phyloP scores from a whole-genome alignment of 148 eudicot genomes.

The Hydrangea macrophylla region DNA sequence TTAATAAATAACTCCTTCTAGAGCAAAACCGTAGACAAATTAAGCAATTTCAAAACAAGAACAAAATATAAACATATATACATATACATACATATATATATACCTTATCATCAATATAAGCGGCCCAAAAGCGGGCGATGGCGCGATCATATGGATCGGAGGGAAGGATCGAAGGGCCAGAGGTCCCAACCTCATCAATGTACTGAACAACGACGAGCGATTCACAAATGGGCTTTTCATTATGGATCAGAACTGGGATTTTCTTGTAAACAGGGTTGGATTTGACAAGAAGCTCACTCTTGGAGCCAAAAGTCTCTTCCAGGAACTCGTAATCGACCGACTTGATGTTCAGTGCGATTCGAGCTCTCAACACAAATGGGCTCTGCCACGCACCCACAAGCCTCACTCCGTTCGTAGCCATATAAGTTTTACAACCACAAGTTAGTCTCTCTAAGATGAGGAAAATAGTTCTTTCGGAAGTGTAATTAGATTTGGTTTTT shows the following conservation, averaged over 20 bases:
- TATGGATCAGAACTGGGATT: conserved; percentile 60
- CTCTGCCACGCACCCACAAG: conserved; percentile 24
- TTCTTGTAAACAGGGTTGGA: conserved; percentile 66
- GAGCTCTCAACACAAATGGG: conserved; percentile 22
- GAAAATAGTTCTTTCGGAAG: no score
- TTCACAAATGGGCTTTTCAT: conserved; percentile 48
- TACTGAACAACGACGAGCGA: conserved; percentile 61
- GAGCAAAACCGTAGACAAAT: no score
- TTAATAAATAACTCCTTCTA: no score
- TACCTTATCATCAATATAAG: conserved; percentile 56
- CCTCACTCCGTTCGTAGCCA: conserved; percentile 22
- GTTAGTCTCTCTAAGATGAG: no score
- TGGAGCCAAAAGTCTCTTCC: conserved; percentile 21
- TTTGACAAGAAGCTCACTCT: conserved; percentile 55
- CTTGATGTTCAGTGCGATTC: conserved; percentile 40
- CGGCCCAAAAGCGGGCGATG: conserved; percentile 54
- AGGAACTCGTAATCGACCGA: conserved; percentile 34
- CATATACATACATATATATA: background rate
- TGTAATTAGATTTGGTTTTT: no score
- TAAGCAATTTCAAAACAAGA: no score
- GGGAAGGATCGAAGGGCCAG: conserved; percentile 46
- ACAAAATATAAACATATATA: background rate
- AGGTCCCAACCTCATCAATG: conserved; percentile 52
- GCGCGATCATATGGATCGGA: conserved; percentile 66
- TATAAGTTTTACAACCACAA: background rate